Conservation (phyloP, 208 protist species). For the Leishmania mexicana region DNA sequence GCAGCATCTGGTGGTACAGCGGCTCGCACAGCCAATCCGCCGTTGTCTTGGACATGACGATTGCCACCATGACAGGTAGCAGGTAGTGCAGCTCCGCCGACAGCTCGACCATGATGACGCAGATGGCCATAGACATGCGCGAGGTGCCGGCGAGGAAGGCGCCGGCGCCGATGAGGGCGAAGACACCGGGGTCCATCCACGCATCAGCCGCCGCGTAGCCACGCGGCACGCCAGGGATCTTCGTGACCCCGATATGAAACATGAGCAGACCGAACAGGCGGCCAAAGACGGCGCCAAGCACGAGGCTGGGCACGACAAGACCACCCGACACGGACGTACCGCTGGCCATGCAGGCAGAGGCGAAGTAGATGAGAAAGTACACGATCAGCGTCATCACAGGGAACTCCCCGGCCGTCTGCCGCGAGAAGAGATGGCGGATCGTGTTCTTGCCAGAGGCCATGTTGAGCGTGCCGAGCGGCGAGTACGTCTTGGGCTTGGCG, state of each 20-base stretch:
- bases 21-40: constrained; percentile 89
- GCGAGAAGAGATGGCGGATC: constrained; percentile 89
- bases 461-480: constrained; percentile 79
- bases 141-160: constrained; percentile 92
- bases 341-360: constrained; percentile 70
- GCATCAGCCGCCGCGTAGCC: constrained; percentile 59
- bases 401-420: constrained; percentile 84
- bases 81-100: constrained; percentile 93
- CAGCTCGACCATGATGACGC: constrained; percentile 95
- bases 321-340: constrained; percentile 88
- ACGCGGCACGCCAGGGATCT: constrained; percentile 29
- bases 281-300: constrained; percentile 90
- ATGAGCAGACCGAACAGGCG: constrained; percentile 81
- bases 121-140: constrained; percentile 93
- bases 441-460: constrained; percentile 86
- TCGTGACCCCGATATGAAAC: constrained; percentile 47
- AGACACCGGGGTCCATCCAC: constrained; percentile 92
- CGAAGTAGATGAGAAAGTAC: constrained; percentile 85
- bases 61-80: constrained; percentile 94
- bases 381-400: constrained; percentile 57
- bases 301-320: constrained; percentile 90
- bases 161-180: constrained; percentile 93
- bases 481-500: constrained; percentile 50
- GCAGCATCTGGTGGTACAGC: constrained; percentile 92
- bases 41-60: constrained; percentile 91